Conservation (phyloP, 169 alveolate genomes). For the Toxoplasma gondii region DNA sequence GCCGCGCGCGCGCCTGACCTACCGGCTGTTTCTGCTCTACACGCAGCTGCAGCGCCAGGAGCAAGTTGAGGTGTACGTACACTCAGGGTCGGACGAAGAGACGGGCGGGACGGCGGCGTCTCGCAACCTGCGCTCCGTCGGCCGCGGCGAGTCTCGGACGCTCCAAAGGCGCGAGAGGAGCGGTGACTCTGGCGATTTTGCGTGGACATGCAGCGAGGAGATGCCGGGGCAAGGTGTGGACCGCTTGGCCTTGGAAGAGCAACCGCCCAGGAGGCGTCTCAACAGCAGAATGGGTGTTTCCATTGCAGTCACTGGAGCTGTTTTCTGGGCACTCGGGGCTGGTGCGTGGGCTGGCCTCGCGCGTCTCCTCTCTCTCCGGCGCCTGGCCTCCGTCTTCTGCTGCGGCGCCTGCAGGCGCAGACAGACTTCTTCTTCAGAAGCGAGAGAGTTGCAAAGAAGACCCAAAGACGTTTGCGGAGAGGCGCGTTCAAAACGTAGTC, state of each 20-base stretch:
- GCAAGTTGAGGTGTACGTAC: slow-evolving; percentile 34
- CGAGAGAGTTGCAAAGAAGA: background rate
- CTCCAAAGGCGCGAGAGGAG: background rate
- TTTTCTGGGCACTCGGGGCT: background rate
- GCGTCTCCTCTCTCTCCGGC: background rate
- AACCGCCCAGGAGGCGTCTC: background rate
- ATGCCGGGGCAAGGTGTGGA: background rate
- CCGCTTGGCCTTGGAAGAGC: background rate
- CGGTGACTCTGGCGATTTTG: background rate
- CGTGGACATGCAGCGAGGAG: background rate
- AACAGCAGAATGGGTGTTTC: background rate
- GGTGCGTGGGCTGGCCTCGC: background rate
- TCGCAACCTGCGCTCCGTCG: background rate
- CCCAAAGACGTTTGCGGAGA: background rate
- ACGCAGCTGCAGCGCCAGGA: slow-evolving; percentile 30
- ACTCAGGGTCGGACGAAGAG: background rate
- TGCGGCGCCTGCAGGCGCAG: background rate
- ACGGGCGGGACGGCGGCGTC: background rate
- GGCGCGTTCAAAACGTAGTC: background rate
- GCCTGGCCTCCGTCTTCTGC: background rate
- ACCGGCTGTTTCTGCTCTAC: background rate
- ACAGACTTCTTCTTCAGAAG: background rate
- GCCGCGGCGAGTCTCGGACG: background rate
- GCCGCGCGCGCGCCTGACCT: background rate
- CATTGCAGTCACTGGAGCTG: background rate